A percentile compares a stretch with the other conserved stretches of the same genome.
Evolutionary conservation across 352 stramenopile species (phyloP).

Genomic region (Pythium chondricola): DNA sequence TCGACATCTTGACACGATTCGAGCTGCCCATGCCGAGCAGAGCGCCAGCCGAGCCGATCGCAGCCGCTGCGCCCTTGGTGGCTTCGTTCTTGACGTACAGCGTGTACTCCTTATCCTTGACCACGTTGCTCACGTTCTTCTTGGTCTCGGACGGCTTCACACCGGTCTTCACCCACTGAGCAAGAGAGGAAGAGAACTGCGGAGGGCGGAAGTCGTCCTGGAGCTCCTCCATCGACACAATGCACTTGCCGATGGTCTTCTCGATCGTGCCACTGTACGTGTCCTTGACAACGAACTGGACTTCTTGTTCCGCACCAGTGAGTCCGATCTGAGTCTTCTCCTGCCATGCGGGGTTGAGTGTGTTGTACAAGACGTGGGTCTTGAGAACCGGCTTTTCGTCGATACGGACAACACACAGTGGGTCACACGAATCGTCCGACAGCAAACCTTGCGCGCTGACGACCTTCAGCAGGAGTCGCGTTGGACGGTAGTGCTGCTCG

Average conservation of each 20-base stretch:
- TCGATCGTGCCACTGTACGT: conserved; percentile 75
- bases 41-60: conserved; percentile 19
- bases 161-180: conserved; percentile 75
- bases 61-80: conserved; percentile 16
- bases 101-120: conserved; percentile 76
- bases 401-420: conserved; percentile 65
- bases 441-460: conserved; percentile 65
- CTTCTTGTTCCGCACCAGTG: conserved; percentile 44
- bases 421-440: conserved; percentile 72
- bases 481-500: conserved; percentile 51
- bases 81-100: conserved; percentile 50
- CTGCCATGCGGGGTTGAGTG: conserved; percentile 75
- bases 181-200: conserved; percentile 64
- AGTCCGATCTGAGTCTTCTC: conserved; percentile 57
- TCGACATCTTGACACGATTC: conserved; percentile 18
- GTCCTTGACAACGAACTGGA: conserved; percentile 84
- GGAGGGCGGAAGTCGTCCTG: conserved; percentile 74
- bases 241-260: conserved; percentile 72
- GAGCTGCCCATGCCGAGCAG: conserved; percentile 12
- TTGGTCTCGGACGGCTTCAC: conserved; percentile 71
- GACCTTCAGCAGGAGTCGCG: conserved; percentile 55
- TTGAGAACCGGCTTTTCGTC: conserved; percentile 63
- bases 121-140: conserved; percentile 74
- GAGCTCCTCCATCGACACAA: conserved; percentile 65
- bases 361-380: conserved; percentile 82